phyloP scores from a whole-genome alignment of 2,329 filamentous ascomycete species.

The Cordyceps cateniannulata region DNA sequence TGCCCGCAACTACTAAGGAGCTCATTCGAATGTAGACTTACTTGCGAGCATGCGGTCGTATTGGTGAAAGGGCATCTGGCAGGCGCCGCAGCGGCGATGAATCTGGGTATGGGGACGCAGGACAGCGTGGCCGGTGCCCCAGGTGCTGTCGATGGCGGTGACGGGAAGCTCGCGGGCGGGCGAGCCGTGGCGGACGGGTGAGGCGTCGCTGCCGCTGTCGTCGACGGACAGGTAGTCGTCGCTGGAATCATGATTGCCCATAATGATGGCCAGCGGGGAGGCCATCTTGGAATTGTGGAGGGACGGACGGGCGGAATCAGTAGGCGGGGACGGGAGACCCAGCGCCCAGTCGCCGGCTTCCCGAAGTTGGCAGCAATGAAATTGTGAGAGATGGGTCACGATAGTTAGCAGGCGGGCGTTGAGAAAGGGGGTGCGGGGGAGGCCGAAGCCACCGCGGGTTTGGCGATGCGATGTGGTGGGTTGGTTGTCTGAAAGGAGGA shows the following conservation, averaged over 20 bases:
- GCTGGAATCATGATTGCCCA: background rate
- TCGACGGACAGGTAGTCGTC: background rate
- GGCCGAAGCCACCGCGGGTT: background rate
- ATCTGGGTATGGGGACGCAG: conserved; percentile 8
- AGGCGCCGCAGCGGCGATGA: conserved; percentile 2
- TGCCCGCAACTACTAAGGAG: no score
- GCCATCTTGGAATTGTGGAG: background rate
- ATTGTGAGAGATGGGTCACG: no score
- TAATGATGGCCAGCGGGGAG: background rate
- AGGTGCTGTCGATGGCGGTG: background rate
- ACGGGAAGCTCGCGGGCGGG: background rate
- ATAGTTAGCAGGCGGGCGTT: no score
- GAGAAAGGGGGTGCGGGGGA: background rate
- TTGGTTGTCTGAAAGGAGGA: background rate
- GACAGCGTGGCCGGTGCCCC: background rate
- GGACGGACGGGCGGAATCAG: background rate
- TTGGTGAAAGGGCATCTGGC: conserved; percentile 3
- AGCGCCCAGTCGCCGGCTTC: background rate
- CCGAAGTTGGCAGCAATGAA: no score
- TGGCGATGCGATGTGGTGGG: background rate
- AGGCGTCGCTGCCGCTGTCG: background rate
- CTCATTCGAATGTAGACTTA: background rate
- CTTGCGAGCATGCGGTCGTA: conserved; percentile 5
- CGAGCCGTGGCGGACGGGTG: background rate
- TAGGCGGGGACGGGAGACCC: background rate